Conservation (phyloP, 1,284 basidiomycete species). For the Caloboletus firmus region DNA sequence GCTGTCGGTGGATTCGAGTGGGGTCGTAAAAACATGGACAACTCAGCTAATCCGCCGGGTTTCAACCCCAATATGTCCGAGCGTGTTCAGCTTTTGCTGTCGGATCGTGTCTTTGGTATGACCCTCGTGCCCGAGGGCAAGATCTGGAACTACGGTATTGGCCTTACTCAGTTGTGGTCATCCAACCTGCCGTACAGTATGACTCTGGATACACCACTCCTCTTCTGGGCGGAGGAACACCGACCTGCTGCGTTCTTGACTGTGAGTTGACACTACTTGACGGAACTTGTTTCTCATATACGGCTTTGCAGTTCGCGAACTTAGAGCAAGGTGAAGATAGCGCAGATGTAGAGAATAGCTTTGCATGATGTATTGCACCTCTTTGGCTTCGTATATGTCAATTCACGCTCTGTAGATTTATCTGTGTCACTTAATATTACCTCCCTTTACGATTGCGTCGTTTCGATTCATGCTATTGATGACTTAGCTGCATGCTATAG, state of each 20-base stretch:
- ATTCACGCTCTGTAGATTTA: slow-evolving; percentile 25
- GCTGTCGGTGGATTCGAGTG: slow-evolving; percentile 95
- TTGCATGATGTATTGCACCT: slow-evolving; percentile 49
- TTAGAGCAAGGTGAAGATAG: slow-evolving; percentile 85
- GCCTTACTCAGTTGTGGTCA: slow-evolving; percentile 90
- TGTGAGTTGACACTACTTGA: slow-evolving; percentile 45
- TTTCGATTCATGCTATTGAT: neutral
- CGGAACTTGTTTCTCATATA: slow-evolving; percentile 1
- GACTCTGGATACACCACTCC: slow-evolving; percentile 85
- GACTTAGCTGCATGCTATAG: neutral
- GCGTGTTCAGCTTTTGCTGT: slow-evolving; percentile 91
- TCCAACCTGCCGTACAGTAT: slow-evolving; percentile 83
- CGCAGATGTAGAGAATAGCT: slow-evolving; percentile 88
- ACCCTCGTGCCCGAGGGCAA: slow-evolving; percentile 88
- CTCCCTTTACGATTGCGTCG: slow-evolving; percentile 5
- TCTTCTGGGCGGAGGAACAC: slow-evolving; percentile 97
- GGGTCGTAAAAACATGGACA: slow-evolving; percentile 92
- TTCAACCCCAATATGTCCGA: slow-evolving; percentile 99
- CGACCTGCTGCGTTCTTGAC: slow-evolving; percentile 89
- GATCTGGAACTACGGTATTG: slow-evolving; percentile 93
- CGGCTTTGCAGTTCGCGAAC: slow-evolving; percentile 65
- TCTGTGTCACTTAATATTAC: neutral
- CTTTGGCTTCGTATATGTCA: slow-evolving; percentile 1
- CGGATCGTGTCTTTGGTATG: slow-evolving; percentile 91
- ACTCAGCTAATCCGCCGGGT: slow-evolving; percentile 81